These are phyloP conservation scores for Ophiostoma novo-ulmi DNA, from an alignment of 2,329 filamentous ascomycete genomes.

Conservation along the genomic window DNA sequence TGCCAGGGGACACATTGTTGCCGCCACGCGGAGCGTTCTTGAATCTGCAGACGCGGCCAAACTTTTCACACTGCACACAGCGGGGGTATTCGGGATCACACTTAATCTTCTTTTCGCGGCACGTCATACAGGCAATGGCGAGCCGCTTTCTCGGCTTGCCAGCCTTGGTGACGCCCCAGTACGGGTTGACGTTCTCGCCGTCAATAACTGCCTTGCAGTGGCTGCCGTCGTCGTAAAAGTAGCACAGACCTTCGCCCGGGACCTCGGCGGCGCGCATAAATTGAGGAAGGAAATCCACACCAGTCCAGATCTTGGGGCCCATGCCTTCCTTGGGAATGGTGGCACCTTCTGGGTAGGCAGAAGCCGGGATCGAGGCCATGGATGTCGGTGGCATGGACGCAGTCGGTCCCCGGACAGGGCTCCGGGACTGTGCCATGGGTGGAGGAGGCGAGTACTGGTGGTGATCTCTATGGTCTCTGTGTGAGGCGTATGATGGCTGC, in stretches of 20 bases:
- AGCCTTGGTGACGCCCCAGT: slow-evolving; percentile 91
- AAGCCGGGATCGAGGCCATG: background rate
- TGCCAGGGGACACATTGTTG: slow-evolving; percentile 52
- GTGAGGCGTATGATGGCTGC: background rate
- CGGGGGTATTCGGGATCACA: slow-evolving; percentile 84
- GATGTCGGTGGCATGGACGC: background rate
- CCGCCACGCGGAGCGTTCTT: slow-evolving; percentile 68
- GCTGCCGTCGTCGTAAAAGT: slow-evolving; percentile 79
- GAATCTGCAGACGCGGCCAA: slow-evolving; percentile 77
- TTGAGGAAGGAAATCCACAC: slow-evolving; percentile 61
- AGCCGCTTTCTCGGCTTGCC: slow-evolving; percentile 88
- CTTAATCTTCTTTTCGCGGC: slow-evolving; percentile 96
- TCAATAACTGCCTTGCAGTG: slow-evolving; percentile 80
- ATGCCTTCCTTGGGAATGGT: slow-evolving; percentile 53
- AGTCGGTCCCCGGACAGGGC: slow-evolving; percentile 1
- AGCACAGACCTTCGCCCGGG: slow-evolving; percentile 73
- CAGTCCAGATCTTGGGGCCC: slow-evolving; percentile 65
- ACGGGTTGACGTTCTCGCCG: slow-evolving; percentile 79
- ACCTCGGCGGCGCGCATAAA: slow-evolving; percentile 62
- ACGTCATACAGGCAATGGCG: slow-evolving; percentile 88
- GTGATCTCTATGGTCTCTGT: background rate
- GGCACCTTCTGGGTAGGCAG: slow-evolving; percentile 40
- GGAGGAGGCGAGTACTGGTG: slow-evolving; percentile 5
- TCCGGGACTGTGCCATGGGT: slow-evolving; percentile 8
- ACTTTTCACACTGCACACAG: slow-evolving; percentile 89